Base-by-base conservation (phyloP, 2,329 filamentous ascomycete genomes). In the Botrytis byssoidea region DNA sequence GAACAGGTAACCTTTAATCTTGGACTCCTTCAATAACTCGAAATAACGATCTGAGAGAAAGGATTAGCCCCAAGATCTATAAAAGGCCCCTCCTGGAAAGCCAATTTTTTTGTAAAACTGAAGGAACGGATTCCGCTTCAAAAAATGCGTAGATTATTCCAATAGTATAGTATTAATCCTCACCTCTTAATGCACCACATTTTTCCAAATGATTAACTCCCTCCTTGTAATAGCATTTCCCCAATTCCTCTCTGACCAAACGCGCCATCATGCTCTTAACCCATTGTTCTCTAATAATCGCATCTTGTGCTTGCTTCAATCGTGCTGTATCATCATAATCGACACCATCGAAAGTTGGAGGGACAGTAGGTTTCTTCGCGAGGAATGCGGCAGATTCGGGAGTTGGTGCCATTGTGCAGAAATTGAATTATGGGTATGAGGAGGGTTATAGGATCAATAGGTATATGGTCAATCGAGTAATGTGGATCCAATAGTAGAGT, bases 141-240 rank as follows among this genome's bases (percentile, higher is more conserved):
- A 46, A 18, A 29, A 61, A 18, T 20, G n/a, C 10, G 7, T 32
- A 61, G 20, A 10, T 29, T 70, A 16, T 57, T 51, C 29, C 22
- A 64, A 55, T 29, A 25, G 10, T 16, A 5, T 29, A 16, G 46
- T 46, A 29, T 40, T 32, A 65, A 48, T 74, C 66, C 91, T 87
- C 83, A 96, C 93, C 93, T 92, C 93, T 88, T 83, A 95, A 83
- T 80, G 88, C 86, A 77, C 92, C 93, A 83, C 93, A 96, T 85
- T 95, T 96, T 87, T 95, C 93, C 82, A 96, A 84, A 83, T 96
- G 93, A 83, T 96, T 96, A 77, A 95, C 92, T 73, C 93, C 93
- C 84, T 96, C 92, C 78, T 89, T 87, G 83, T 90, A 89, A 84
- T 96, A 96, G 86, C 93, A 96, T 85, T 94, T 95, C 83, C 91